Percentiles rank a stretch among this genome's conserved stretches.
Conservation (phyloP, 177 flowering plant genomes). For the Vitis hybrid region DNA sequence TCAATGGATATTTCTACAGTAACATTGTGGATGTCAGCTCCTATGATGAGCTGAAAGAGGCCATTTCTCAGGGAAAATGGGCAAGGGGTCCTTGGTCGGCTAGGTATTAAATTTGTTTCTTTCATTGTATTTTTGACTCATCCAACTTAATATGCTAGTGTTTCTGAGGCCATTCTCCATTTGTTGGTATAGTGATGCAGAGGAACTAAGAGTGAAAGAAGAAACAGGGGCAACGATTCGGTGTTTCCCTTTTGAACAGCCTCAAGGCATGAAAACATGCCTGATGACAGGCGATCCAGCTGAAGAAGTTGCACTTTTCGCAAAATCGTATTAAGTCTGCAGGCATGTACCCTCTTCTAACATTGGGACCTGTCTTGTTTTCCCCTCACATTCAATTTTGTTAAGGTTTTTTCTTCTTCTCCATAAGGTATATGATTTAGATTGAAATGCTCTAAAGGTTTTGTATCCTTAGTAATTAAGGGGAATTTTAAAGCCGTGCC, state of each 20-base stretch:
- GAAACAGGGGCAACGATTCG: constrained; percentile 92
- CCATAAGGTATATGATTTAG: too few relatives aligned
- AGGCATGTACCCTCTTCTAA: neutral
- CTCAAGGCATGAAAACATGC: constrained; percentile 61
- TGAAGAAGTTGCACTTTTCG: constrained; percentile 89
- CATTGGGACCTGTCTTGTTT: too few relatives aligned
- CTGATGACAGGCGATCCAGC: constrained; percentile 87
- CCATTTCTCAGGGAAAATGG: constrained; percentile 84
- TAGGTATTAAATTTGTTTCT: constrained; percentile 40
- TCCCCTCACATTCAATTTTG: too few relatives aligned
- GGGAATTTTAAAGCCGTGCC: too few relatives aligned
- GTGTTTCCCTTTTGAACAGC: constrained; percentile 94
- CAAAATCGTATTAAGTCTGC: constrained; percentile 69
- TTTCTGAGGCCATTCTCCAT: neutral
- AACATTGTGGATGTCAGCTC: constrained; percentile 88
- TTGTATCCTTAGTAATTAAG: too few relatives aligned
- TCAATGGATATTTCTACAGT: constrained; percentile 34
- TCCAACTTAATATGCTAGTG: neutral
- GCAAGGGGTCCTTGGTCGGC: constrained; percentile 98
- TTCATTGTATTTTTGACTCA: too few relatives aligned
- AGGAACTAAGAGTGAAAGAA: constrained; percentile 81
- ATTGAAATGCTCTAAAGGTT: too few relatives aligned
- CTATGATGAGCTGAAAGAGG: constrained; percentile 80
- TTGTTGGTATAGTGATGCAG: constrained; percentile 55
- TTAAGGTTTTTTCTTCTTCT: too few relatives aligned